Base-by-base conservation (phyloP, 805 yeast genomes). In the Sugiyamaella valdiviana region DNA sequence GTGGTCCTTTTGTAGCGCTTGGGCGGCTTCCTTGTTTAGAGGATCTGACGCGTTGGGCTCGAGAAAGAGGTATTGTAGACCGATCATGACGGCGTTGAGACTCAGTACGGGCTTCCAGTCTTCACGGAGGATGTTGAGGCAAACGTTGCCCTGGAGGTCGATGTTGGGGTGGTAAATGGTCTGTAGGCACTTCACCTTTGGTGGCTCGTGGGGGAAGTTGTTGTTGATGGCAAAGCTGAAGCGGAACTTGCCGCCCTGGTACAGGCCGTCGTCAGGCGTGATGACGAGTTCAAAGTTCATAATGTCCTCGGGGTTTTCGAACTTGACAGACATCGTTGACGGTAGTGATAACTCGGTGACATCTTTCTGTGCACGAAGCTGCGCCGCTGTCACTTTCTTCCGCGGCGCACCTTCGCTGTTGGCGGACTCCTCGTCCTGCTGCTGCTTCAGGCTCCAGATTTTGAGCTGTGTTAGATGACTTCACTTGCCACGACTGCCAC, bases 91-190 rank as follows among this genome's bases (percentile, higher is more conserved):
- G 4, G 90, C 75, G 62, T 85, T 87, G 32, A 91, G 69, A 50
- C 84, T 85, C 56, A 91, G 71, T 0, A 89, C 95, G 0, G 99
- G 98, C 23, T 89, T 81, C 99, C 99, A 91, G 64, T 91, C 98
- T 63, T 90, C 96, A 57, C 98, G 72, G 51, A 91, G 71, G 32
- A 91, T 90, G 62, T 91, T 91, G 51, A 91, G 73, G 62, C 99
- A 91, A 5, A 91, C 85, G 61, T 89, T 91, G 0, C 98, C 98
- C 39, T 85, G 83, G 17, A 79, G 63, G 63, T 91, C 96, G 55
- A 91, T 91, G 61, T 91, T 91, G 10, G 99, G 99, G 63, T 91
- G 99, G 67, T 85, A 91, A 4, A 91, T 85, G 57, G 61, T 62
- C 37, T 62, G 59, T 6, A 54, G 45, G 46, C 66, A 62, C 39